A percentile compares a stretch with the other conserved stretches of the same genome.
Evolutionary conservation across 2,329 filamentous ascomycete species (phyloP).

Genomic region (Plectosphaerella sp.): DNA sequence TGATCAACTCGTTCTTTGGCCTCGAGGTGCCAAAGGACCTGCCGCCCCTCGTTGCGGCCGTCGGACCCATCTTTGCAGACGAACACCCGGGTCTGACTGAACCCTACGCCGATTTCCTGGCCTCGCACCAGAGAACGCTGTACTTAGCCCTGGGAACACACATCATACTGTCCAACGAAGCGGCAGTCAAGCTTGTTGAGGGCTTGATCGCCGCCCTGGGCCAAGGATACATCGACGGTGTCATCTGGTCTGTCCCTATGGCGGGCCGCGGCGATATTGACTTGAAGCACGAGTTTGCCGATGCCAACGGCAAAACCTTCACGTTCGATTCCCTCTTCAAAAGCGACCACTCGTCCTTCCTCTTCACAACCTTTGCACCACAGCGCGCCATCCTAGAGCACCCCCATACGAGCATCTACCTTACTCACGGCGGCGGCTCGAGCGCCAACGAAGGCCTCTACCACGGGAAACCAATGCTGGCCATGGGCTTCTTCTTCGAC

Average conservation of each 20-base stretch:
- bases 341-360: constrained; percentile 21
- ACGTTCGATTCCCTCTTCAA: constrained; percentile 20
- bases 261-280: constrained; percentile 16
- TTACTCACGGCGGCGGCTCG: constrained; percentile 36
- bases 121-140: constrained; percentile 22
- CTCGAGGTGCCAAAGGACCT: constrained; percentile 36
- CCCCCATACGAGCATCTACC: constrained; percentile 24
- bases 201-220: background rate
- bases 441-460: constrained; percentile 35
- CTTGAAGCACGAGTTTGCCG: constrained; percentile 19
- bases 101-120: constrained; percentile 21
- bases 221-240: constrained; percentile 26
- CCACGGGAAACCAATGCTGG: constrained; percentile 30
- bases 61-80: constrained; percentile 35
- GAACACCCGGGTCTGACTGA: constrained; percentile 24
- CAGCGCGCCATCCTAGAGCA: constrained; percentile 36
- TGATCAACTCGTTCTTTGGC: constrained; percentile 39
- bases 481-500: constrained; percentile 34
- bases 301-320: constrained; percentile 13
- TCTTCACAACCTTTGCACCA: constrained; percentile 29
- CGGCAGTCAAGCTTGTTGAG: constrained; percentile 24
- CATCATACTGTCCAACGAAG: constrained; percentile 22
- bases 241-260: constrained; percentile 30
- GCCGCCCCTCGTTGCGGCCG: constrained; percentile 29
- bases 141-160: constrained; percentile 38